phyloP scores from a whole-genome alignment of 306 rosid genomes.

The Luffa acutangula region DNA sequence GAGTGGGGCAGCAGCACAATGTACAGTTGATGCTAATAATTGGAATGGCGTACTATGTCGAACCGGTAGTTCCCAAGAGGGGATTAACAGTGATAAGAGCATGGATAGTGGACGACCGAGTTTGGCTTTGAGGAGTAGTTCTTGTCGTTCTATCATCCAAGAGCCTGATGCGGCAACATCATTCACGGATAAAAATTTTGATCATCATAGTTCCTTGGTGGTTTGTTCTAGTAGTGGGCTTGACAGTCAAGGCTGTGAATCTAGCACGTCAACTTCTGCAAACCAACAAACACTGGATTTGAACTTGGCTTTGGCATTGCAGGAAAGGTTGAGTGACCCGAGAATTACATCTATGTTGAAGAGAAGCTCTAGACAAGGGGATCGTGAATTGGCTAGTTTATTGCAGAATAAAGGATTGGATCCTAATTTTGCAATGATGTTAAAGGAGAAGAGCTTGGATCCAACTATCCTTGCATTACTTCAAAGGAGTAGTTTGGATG shows the following conservation, averaged over 20 bases:
- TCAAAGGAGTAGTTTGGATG: conserved; percentile 96
- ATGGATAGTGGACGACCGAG: conserved; percentile 98
- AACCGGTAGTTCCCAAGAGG: conserved; percentile 66
- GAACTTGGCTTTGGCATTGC: conserved; percentile 85
- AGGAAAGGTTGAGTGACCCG: conserved; percentile 95
- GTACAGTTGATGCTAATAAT: conserved; percentile 59
- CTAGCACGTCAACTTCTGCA: conserved; percentile 79
- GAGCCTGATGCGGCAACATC: conserved; percentile 72
- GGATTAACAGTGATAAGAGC: conserved; percentile 91
- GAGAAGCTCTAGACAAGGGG: conserved; percentile 73
- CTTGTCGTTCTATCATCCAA: conserved; percentile 83
- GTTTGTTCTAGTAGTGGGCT: conserved; percentile 88
- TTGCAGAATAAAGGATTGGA: conserved; percentile 96
- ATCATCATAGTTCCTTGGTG: conserved; percentile 54
- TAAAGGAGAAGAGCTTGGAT: conserved; percentile 93
- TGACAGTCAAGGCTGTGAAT: conserved; percentile 90
- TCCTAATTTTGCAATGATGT: conserved; percentile 99
- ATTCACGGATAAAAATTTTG: conserved; percentile 45
- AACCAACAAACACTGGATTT: conserved; percentile 84
- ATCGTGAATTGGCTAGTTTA: conserved; percentile 63
- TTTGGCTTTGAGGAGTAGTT: conserved; percentile 82
- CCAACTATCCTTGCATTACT: conserved; percentile 94
- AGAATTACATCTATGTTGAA: conserved; percentile 81
- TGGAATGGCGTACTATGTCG: conserved; percentile 63
- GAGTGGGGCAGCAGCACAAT: conserved; percentile 40